Base-by-base conservation (phyloP, 805 yeast genomes). In the Barnettozyma siamensis region DNA sequence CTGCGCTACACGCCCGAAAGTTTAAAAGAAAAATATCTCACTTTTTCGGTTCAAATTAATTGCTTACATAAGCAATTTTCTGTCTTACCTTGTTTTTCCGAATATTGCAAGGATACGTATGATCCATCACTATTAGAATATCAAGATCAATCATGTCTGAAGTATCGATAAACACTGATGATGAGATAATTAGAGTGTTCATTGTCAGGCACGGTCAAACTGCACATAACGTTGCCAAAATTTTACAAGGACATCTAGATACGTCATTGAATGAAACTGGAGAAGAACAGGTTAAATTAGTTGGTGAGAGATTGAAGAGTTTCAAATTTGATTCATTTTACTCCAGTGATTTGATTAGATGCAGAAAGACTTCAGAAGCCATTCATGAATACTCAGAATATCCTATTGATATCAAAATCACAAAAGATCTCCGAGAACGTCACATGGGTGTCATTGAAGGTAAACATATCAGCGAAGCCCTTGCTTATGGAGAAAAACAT, bases 151-250 rank as follows among this genome's bases (percentile, higher is more conserved):
- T 2, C 4, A 41, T 41, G 40, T 13, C 27, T 4, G 16, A 23
- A 7, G 43, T 50, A 10, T 18, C 34, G 12, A 40, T 46, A 1
- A 55, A 54, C 38, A 28, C 40, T 1, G 45, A 51, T 18, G 23
- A 40, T 2, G 20, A 32, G 1, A 49, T 60, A 8, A 57, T 76
- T 2, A 64, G 84, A 20, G 52, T 84, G 3, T 80, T 82, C 48
- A 59, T 86, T 5, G 75, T 87, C 5, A 75, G 96, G 53, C 96
- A 87, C 53, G 96, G 95, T 2, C 93, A 83, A 58, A 87, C 96
- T 0, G 79, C 79, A 42, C 80, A 81, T 60, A 87, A 87, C 56
- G 69, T 70, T 30, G 57, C 72, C 40, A 81, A 78, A 60, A 81
- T 83, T 37, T 60, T 87, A 30, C 96, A 87, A 60, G 96, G 96